Evolutionary conservation across 2,329 filamentous ascomycete genomes (phyloP).

Genomic region (Exophiala sp.): DNA sequence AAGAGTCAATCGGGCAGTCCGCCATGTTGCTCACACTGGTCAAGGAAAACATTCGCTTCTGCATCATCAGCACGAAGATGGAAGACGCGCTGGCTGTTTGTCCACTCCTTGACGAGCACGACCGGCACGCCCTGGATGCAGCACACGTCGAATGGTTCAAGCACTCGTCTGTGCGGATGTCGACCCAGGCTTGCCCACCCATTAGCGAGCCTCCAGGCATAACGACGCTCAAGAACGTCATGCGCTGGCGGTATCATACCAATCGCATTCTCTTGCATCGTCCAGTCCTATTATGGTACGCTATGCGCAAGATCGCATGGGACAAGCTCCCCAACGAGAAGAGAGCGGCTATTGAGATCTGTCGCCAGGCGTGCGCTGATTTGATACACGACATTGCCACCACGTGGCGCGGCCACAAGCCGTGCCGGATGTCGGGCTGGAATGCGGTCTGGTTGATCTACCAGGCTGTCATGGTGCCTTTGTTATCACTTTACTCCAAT

Average conservation of each 20-base stretch:
- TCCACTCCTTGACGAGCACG: slow-evolving; percentile 63
- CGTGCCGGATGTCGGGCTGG: slow-evolving; percentile 75
- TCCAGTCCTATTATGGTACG: slow-evolving; percentile 65
- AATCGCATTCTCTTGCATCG: slow-evolving; percentile 72
- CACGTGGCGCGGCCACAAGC: slow-evolving; percentile 55
- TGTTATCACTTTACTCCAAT: slow-evolving; percentile 72
- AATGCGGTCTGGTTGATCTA: slow-evolving; percentile 80
- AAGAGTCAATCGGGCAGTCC: slow-evolving; percentile 45
- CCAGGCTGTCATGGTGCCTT: slow-evolving; percentile 74
- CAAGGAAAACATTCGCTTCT: slow-evolving; percentile 73
- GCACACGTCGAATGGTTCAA: slow-evolving; percentile 71
- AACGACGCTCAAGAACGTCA: slow-evolving; percentile 45
- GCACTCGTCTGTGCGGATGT: slow-evolving; percentile 59
- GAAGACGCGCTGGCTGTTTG: slow-evolving; percentile 71
- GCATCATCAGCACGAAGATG: slow-evolving; percentile 72
- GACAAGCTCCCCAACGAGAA: slow-evolving; percentile 58
- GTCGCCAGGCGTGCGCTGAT: slow-evolving; percentile 64
- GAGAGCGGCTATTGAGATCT: slow-evolving; percentile 64
- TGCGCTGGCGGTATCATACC: slow-evolving; percentile 81
- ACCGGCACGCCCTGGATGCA: slow-evolving; percentile 63
- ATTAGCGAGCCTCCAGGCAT: slow-evolving; percentile 15
- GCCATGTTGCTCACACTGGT: slow-evolving; percentile 13
- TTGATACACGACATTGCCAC: slow-evolving; percentile 69
- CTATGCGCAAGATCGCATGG: slow-evolving; percentile 52
- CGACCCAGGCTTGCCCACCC: slow-evolving; percentile 52